These are phyloP conservation scores for Fragaria vesca DNA, from an alignment of 306 rosid genomes.

Conservation along the genomic window DNA sequence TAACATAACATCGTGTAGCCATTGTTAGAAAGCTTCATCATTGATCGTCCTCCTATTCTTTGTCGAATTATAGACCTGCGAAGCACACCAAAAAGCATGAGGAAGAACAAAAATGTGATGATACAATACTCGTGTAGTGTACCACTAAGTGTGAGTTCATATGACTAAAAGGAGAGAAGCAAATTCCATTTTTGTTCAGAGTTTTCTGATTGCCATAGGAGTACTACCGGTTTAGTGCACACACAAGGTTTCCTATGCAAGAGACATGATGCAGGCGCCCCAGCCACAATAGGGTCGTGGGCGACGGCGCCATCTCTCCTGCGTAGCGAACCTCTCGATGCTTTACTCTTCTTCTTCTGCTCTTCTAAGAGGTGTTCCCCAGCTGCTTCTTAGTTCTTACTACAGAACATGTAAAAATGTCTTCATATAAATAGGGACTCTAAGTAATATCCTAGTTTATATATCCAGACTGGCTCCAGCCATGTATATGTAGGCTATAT, in stretches of 20 bases:
- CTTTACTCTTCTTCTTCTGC: neutral
- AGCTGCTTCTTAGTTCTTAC: neutral
- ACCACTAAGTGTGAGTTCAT: too few relatives aligned
- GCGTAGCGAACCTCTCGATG: slow-evolving; percentile 56
- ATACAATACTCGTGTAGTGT: too few relatives aligned
- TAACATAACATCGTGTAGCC: too few relatives aligned
- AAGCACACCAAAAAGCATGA: too few relatives aligned
- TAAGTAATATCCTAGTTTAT: neutral
- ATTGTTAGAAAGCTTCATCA: too few relatives aligned
- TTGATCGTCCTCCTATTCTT: too few relatives aligned
- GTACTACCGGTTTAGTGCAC: slow-evolving; percentile 20
- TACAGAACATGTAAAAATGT: neutral
- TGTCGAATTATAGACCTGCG: too few relatives aligned
- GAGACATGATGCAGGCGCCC: slow-evolving; percentile 32
- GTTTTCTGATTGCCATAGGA: neutral
- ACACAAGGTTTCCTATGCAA: slow-evolving; percentile 45
- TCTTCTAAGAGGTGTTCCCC: neutral
- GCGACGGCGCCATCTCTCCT: slow-evolving; percentile 72
- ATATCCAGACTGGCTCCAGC: slow-evolving; percentile 7
- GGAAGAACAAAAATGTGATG: too few relatives aligned
- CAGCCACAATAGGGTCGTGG: slow-evolving; percentile 3
- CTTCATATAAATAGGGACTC: neutral
- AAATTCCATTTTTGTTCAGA: neutral
- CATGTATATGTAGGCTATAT: neutral
- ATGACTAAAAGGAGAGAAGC: neutral